Evolutionary conservation across 2,329 filamentous ascomycete genomes (phyloP).

Genomic region (Aspergillus amoenus): DNA sequence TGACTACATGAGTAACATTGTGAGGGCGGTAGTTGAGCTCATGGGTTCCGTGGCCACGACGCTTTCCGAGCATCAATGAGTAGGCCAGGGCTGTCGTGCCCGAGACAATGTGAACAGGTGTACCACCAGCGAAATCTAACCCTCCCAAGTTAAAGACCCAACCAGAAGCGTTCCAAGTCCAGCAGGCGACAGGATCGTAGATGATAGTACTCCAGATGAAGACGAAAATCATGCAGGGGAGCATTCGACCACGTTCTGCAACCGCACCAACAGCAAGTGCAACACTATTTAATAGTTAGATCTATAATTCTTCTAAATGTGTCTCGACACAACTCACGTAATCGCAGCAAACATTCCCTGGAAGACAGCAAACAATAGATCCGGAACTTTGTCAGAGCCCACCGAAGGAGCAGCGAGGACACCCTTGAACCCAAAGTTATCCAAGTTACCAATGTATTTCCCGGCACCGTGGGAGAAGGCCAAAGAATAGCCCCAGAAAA

Average conservation of each 20-base stretch:
- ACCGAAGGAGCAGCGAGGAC: conserved; percentile 75
- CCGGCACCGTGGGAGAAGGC: conserved; percentile 77
- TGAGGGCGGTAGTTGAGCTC: conserved; percentile 90
- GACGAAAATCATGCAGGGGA: conserved; percentile 88
- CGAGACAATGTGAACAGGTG: conserved; percentile 74
- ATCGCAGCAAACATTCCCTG: conserved; percentile 63
- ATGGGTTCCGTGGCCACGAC: conserved; percentile 79
- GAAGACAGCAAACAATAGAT: conserved; percentile 81
- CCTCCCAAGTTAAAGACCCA: conserved; percentile 80
- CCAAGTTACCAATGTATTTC: conserved; percentile 72
- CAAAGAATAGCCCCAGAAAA: conserved; percentile 89
- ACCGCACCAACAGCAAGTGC: conserved; percentile 82
- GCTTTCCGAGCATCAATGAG: conserved; percentile 86
- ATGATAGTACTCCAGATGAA: conserved; percentile 88
- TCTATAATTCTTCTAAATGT: neutral
- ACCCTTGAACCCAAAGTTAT: conserved; percentile 75
- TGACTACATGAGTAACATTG: conserved; percentile 89
- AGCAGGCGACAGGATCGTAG: conserved; percentile 91
- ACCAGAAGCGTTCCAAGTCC: conserved; percentile 85
- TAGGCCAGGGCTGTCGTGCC: conserved; percentile 83
- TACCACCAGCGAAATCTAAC: conserved; percentile 59
- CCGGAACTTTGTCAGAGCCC: conserved; percentile 70
- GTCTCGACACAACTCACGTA: conserved; percentile 62
- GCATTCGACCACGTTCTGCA: conserved; percentile 82
- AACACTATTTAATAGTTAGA: conserved; percentile 53